Conservation (phyloP, 2,329 filamentous ascomycete genomes). For the Ceratocystis colombiana region DNA sequence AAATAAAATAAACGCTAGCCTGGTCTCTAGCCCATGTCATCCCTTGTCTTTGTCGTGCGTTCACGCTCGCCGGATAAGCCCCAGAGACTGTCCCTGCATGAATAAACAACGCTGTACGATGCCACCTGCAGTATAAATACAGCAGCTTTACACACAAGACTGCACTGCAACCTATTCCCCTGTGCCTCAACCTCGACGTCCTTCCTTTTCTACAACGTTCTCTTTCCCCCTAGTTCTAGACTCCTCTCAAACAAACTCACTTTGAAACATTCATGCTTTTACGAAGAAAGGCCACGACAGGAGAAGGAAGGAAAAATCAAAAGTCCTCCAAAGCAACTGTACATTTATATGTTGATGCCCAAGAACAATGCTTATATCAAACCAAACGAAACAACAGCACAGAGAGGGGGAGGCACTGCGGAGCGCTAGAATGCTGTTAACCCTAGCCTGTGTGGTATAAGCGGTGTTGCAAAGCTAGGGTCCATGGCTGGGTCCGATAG, state of each 20-base stretch:
- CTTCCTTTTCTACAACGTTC: no score
- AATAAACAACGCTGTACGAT: conserved; percentile 3
- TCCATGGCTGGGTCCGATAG: neutral
- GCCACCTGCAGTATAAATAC: neutral
- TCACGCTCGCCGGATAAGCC: neutral
- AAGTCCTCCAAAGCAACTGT: neutral
- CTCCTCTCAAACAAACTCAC: conserved; percentile 6
- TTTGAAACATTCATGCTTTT: conserved; percentile 12
- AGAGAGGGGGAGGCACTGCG: neutral
- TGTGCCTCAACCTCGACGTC: no score
- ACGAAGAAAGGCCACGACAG: neutral
- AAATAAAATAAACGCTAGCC: neutral
- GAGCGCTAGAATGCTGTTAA: neutral
- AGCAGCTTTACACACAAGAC: neutral
- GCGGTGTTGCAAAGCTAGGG: neutral
- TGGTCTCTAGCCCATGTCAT: neutral
- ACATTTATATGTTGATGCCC: neutral
- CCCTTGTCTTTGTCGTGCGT: neutral
- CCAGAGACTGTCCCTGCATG: neutral
- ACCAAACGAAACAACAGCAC: conserved; percentile 5
- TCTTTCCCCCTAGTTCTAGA: neutral
- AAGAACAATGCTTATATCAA: neutral
- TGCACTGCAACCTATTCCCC: no score
- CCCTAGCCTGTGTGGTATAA: neutral
- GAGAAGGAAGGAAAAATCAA: neutral